phyloP scores from a whole-genome alignment of 345 rosid species.

The Arabidopsis thaliana region TAIR10.1 NC_003075.7:15090501-15091000 shows the following conservation, averaged over 20 bases:
- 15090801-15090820: constrained; percentile 76
- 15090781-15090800: constrained; percentile 71
- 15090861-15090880: constrained; percentile 72
- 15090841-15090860: constrained; percentile 90
- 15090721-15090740: constrained; percentile 86
- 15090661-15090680: constrained; percentile 19
- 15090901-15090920: constrained; percentile 64
- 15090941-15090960: constrained; percentile 79
- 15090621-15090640: constrained; percentile 12
- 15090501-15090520: constrained; percentile 82
- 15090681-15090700: constrained; percentile 24
- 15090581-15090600: constrained; percentile 50
- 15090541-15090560: constrained; percentile 61
- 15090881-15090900: constrained; percentile 68
- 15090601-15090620: constrained; percentile 18
- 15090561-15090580: constrained; percentile 77
- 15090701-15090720: constrained; percentile 57
- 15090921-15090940: constrained; percentile 87
- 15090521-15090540: constrained; percentile 71
- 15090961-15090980: constrained; percentile 65
- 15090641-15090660: constrained; percentile 13
- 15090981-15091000: constrained; percentile 20
- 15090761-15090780: constrained; percentile 87
- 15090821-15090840: constrained; percentile 71
- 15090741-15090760: constrained; percentile 74